phyloP scores from a whole-genome alignment of 2,329 filamentous ascomycete species.

The Fusarium brachygibbosum region DNA sequence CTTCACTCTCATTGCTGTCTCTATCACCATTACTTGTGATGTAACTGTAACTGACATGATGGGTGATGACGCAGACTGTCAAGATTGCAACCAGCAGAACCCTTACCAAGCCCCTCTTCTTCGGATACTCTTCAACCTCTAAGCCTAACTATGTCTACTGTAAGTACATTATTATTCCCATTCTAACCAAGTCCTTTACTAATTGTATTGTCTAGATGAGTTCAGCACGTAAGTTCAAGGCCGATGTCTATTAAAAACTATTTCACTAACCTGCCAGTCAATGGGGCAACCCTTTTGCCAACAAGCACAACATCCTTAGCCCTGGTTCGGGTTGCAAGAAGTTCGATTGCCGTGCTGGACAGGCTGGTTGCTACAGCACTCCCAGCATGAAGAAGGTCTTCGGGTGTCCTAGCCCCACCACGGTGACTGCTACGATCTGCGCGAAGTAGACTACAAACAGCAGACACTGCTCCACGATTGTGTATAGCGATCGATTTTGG shows the following conservation, averaged over 20 bases:
- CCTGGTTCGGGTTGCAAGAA: slow-evolving; percentile 55
- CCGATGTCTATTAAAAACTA: rapidly evolving
- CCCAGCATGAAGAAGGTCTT: slow-evolving; percentile 56
- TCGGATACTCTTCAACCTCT: slow-evolving; percentile 57
- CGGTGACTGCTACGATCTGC: slow-evolving; percentile 53
- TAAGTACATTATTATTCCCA: slow-evolving; percentile 43
- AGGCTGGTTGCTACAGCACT: slow-evolving; percentile 58
- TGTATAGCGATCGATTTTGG: no score
- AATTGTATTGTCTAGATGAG: slow-evolving; percentile 51
- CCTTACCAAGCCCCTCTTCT: slow-evolving; percentile 56
- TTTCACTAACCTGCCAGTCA: slow-evolving; percentile 31
- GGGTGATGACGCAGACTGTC: slow-evolving; percentile 46
- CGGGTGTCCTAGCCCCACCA: slow-evolving; percentile 58
- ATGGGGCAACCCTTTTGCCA: slow-evolving; percentile 59
- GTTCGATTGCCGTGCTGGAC: slow-evolving; percentile 56
- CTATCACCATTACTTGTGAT: no score
- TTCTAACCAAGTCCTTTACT: slow-evolving; percentile 12
- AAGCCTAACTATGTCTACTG: slow-evolving; percentile 58
- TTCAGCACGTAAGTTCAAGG: slow-evolving; percentile 51
- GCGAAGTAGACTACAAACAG: slow-evolving; percentile 20
- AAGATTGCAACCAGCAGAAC: slow-evolving; percentile 58
- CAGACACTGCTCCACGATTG: rapidly evolving
- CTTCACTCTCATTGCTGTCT: no score
- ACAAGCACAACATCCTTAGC: slow-evolving; percentile 54
- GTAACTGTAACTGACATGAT: background rate